These are phyloP conservation scores for Fusarium algeriense DNA, from an alignment of 2,329 filamentous ascomycete species.

Conservation along the genomic window DNA sequence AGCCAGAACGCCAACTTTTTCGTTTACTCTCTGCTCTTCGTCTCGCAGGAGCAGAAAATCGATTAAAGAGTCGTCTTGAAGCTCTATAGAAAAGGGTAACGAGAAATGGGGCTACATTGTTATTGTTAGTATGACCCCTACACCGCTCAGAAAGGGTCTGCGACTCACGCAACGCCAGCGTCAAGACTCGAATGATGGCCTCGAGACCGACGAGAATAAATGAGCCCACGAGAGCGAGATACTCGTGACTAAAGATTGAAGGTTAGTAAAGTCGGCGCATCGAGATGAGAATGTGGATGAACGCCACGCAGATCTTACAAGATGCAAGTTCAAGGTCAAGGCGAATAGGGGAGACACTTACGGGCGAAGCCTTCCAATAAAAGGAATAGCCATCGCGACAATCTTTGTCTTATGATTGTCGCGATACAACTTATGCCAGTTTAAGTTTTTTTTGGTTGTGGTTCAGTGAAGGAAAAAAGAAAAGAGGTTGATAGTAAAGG, in stretches of 20 bases:
- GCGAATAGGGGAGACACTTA: conserved; percentile 50
- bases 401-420: conserved; percentile 10
- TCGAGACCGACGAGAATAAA: conserved; percentile 87
- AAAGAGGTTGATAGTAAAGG: conserved; percentile 12
- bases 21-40: conserved; percentile 76
- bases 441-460: conserved; percentile 4
- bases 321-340: not conserved
- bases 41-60: conserved; percentile 76
- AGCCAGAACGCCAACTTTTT: conserved; percentile 62
- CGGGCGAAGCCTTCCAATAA: conserved; percentile 66
- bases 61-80: conserved; percentile 86
- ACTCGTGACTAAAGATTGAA: conserved; percentile 74
- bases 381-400: conserved; percentile 63
- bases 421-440: conserved; percentile 16
- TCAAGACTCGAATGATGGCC: conserved; percentile 84
- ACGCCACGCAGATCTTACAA: conserved; percentile 13
- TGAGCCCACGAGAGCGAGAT: conserved; percentile 86
- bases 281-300: conserved; percentile 7
- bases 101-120: conserved; percentile 75
- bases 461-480: conserved; percentile 17
- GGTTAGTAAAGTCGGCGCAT: conserved; percentile 32
- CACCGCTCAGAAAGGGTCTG: conserved; percentile 20
- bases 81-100: conserved; percentile 85
- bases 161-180: conserved; percentile 83
- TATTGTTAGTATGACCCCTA: conserved; percentile 12